Percentiles rank a stretch among this genome's conserved stretches.
These are phyloP conservation scores for Prunus yedoensis DNA, from an alignment of 331 rosid genomes.

Conservation along the genomic window DNA sequence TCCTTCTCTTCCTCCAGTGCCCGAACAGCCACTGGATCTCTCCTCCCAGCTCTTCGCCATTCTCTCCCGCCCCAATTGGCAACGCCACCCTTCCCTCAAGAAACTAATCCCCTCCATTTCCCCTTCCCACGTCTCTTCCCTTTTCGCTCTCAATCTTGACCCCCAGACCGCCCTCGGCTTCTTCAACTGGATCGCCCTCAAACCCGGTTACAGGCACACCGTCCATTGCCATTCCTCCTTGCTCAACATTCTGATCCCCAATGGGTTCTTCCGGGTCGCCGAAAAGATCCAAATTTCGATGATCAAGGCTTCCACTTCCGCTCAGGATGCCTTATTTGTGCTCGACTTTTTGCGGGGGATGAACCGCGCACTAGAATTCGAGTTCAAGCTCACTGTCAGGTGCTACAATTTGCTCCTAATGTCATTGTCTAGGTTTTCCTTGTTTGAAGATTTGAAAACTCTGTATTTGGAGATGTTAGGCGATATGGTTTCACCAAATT, in stretches of 20 bases:
- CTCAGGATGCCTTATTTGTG: slow-evolving; percentile 15
- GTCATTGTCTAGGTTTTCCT: slow-evolving; percentile 13
- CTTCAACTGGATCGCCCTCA: slow-evolving; percentile 22
- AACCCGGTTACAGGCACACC: slow-evolving; percentile 17
- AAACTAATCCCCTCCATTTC: slow-evolving; percentile 19
- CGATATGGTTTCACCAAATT: not conserved
- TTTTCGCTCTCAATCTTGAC: slow-evolving; percentile 14
- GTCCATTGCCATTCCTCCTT: slow-evolving; percentile 12
- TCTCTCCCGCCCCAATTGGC: slow-evolving; percentile 30
- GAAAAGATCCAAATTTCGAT: slow-evolving; percentile 23
- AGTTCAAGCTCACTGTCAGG: slow-evolving; percentile 22
- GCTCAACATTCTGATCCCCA: slow-evolving; percentile 19
- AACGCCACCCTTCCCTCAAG: slow-evolving; percentile 18
- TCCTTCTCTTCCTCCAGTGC: not conserved
- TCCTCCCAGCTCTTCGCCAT: slow-evolving; percentile 18
- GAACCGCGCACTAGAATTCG: not conserved
- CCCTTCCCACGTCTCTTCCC: slow-evolving; percentile 22
- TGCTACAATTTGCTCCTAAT: slow-evolving; percentile 25
- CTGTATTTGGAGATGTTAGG: slow-evolving; percentile 21
- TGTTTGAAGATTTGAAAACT: slow-evolving; percentile 10
- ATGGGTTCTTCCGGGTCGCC: slow-evolving; percentile 7
- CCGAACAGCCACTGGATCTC: not conserved
- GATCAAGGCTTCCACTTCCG: slow-evolving; percentile 19
- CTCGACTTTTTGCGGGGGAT: slow-evolving; percentile 1
- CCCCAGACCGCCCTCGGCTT: slow-evolving; percentile 23